Percentiles rank a stretch among this genome's conserved stretches.
Evolutionary conservation across 2,329 filamentous ascomycete genomes (phyloP).

Genomic region (Calycina marina): DNA sequence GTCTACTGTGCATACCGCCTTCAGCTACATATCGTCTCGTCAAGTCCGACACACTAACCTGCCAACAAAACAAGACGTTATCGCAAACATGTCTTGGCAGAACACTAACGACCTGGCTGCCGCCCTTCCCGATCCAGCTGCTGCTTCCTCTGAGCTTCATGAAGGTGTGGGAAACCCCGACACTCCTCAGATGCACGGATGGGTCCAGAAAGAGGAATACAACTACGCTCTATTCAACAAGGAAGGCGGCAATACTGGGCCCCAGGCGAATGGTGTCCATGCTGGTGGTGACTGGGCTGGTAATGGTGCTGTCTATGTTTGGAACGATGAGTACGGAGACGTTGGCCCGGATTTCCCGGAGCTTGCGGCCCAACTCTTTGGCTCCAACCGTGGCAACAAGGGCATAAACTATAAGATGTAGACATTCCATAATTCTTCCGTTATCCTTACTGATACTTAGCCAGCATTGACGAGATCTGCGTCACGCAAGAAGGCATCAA

Average conservation of each 20-base stretch:
- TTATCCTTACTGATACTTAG: no score
- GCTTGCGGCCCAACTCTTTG: conserved; percentile 67
- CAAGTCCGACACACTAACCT: no score
- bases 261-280: conserved; percentile 15
- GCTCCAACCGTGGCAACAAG: conserved; percentile 30
- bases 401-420: conserved; percentile 53
- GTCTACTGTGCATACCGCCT: no score
- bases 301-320: conserved; percentile 49
- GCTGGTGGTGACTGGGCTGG: conserved; percentile 15
- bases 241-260: conserved; percentile 19
- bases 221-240: conserved; percentile 20
- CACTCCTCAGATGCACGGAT: conserved; percentile 21
- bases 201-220: conserved; percentile 18
- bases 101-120: background rate
- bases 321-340: conserved; percentile 75
- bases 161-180: conserved; percentile 3
- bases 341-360: conserved; percentile 56
- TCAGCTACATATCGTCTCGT: no score
- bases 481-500: conserved; percentile 41
- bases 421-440: no score
- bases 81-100: no score
- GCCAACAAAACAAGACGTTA: no score
- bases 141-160: conserved; percentile 1
- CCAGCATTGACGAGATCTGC: conserved; percentile 39
- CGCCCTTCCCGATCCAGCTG: background rate